Base-by-base conservation (phyloP, 208 protist species). In the Crithidia bombi region DNA sequence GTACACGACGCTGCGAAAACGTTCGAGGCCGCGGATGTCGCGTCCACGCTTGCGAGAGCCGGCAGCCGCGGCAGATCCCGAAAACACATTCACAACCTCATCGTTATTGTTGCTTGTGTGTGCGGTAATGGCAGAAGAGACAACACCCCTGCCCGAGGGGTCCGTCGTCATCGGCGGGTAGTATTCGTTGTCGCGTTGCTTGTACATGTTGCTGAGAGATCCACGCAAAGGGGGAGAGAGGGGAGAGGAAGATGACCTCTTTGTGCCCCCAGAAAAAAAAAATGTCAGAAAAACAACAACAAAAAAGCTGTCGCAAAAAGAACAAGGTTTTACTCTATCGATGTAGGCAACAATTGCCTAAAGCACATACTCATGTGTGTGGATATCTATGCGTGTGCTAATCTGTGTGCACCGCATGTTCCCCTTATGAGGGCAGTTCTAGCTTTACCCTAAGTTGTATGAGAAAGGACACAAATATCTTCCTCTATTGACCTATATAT, bases 1-100 rank as follows among this genome's bases (percentile, higher is more conserved):
- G 73, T 86, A 93, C 14, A 94, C 65, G 19, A 92, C 82, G 59
- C 81, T 63, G 39, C 77, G 81, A 62, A 96, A 96, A 30, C 73
- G 67, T 21, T 85, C 79, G 52, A 96, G 68, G 33, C 85, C 73
- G 43, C 85, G 79, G 50, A 94, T 86, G 52, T 96, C 88, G 23
- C 87, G 79, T 0, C 75, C 66, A n/a, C 90, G 82, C 73, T 96
- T 96, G 46, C 81, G 85, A 12, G 69, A 79, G 41, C 71, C 79
- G n/a, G 79, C 74, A 3, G 62, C 75, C 25, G 61, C 69, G 44
- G 64, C 63, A 1, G 63, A 47, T 5, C 30, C 68, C 9, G 41
- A 35, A 5, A 44, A 52, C 4, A 15, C 11, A 25, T 36, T 43
- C 26, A 7, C 36, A 23, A n/a, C n/a, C n/a, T 58, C 9, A 32